These are phyloP conservation scores for Wickerhamiella musiphila DNA, from an alignment of 805 yeast genomes.

Conservation along the genomic window DNA sequence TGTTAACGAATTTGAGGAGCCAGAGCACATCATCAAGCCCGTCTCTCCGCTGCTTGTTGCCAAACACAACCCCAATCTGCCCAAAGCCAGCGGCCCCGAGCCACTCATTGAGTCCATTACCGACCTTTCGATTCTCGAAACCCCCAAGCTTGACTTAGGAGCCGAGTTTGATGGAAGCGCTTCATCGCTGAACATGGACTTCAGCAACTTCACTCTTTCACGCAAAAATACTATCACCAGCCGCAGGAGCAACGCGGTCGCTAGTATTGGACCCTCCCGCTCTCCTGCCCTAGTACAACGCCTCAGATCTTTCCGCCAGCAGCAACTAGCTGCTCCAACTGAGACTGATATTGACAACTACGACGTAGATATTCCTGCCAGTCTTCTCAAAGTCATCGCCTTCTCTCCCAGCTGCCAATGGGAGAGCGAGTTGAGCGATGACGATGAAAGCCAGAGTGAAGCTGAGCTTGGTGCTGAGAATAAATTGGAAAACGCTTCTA, in stretches of 20 bases:
- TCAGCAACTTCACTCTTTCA: constrained; percentile 5
- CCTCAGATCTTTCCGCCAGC: constrained; percentile 12
- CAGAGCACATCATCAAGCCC: no score
- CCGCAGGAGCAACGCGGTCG: constrained; percentile 2
- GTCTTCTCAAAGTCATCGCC: constrained; percentile 12
- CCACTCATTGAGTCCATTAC: neutral
- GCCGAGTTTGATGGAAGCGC: constrained; percentile 8
- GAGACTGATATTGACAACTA: constrained; percentile 8
- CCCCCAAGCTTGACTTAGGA: constrained; percentile 1
- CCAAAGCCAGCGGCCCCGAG: neutral
- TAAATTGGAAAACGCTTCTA: no score
- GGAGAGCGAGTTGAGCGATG: constrained; percentile 5
- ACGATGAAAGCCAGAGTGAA: neutral
- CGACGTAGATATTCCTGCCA: constrained; percentile 10
- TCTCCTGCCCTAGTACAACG: constrained; percentile 12
- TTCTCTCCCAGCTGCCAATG: constrained; percentile 14
- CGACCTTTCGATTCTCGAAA: neutral
- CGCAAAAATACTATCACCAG: constrained; percentile 11
- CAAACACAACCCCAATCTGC: neutral
- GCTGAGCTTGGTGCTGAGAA: no score
- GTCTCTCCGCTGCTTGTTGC: constrained; percentile 3
- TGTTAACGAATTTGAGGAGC: neutral
- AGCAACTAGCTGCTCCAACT: constrained; percentile 3
- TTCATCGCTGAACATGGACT: constrained; percentile 4
- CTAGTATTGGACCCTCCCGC: constrained; percentile 8